A percentile compares a stretch with the other conserved stretches of the same genome.
Evolutionary conservation across 177 flowering plant genomes (phyloP).

Genomic region (Vitis hybrid): DNA sequence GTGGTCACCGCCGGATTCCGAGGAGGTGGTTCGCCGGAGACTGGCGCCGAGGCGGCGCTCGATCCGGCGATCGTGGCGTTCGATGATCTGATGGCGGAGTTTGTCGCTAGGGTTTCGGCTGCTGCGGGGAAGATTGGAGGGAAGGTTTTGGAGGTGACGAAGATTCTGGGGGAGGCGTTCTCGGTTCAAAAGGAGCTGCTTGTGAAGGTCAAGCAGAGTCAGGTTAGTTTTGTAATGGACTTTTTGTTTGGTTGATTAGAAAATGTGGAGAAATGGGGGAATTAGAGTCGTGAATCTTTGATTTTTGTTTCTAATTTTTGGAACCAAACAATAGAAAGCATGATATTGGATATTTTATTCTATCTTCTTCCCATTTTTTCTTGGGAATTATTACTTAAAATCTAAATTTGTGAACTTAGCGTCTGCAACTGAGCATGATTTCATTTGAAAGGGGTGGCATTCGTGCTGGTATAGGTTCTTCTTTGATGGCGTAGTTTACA

Average conservation of each 20-base stretch:
- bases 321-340: too few relatives aligned
- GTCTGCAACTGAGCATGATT: neutral
- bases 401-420: neutral
- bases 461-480: neutral
- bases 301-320: too few relatives aligned
- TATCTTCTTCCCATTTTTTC: too few relatives aligned
- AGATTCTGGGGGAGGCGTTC: conserved; percentile 65
- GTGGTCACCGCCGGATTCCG: conserved; percentile 41
- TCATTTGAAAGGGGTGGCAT: neutral
- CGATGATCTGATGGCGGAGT: conserved; percentile 57
- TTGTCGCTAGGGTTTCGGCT: conserved; percentile 47
- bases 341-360: too few relatives aligned
- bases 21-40: conserved; percentile 10
- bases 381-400: too few relatives aligned
- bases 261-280: too few relatives aligned
- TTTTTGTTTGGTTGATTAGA: neutral
- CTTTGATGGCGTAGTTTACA: neutral
- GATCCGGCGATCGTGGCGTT: conserved; percentile 79
- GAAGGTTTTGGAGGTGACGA: conserved; percentile 68
- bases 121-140: conserved; percentile 95
- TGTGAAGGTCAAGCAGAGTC: conserved; percentile 63
- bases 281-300: too few relatives aligned
- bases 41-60: conserved; percentile 23
- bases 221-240: conserved; percentile 41
- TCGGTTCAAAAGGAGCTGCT: conserved; percentile 73